Percentiles rank a stretch among this genome's conserved stretches.
Evolutionary conservation across 106 monocot genomes (phyloP).

Genomic region (Alisma plantagoaquatica): DNA sequence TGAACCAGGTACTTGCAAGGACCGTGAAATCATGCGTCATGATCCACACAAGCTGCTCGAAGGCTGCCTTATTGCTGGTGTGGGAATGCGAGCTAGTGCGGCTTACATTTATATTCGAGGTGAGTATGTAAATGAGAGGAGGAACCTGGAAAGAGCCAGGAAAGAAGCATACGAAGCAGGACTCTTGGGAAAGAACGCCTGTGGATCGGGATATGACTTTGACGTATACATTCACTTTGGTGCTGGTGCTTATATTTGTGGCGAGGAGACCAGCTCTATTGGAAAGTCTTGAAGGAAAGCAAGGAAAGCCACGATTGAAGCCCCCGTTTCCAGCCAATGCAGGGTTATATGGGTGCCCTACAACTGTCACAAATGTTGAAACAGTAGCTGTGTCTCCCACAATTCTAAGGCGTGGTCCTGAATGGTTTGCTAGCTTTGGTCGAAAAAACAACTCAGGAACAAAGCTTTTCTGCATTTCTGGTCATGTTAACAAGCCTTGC

Average conservation of each 20-base stretch:
- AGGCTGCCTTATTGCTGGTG: conserved; percentile 61
- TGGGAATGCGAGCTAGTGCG: conserved; percentile 56
- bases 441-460: conserved; percentile 65
- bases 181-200: conserved; percentile 55
- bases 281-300: conserved; percentile 69
- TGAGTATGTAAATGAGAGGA: conserved; percentile 50
- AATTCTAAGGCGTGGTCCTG: conserved; percentile 55
- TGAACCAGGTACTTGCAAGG: conserved; percentile 66
- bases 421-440: conserved; percentile 75
- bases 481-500: conserved; percentile 73
- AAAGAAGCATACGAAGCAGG: conserved; percentile 63
- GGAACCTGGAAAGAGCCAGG: conserved; percentile 42
- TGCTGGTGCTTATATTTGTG: conserved; percentile 69
- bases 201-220: conserved; percentile 69
- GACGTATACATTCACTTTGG: conserved; percentile 63
- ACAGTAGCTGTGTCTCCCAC: conserved; percentile 68
- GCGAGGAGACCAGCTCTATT: conserved; percentile 61
- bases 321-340: conserved; percentile 70
- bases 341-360: conserved; percentile 60
- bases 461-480: conserved; percentile 52
- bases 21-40: conserved; percentile 60
- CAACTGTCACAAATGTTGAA: conserved; percentile 66
- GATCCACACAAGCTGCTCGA: conserved; percentile 68
- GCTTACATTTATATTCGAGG: conserved; percentile 72
- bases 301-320: conserved; percentile 56